phyloP scores from a whole-genome alignment of 176 grass and related monocot species.

The Rhynchospora breviuscula region DNA sequence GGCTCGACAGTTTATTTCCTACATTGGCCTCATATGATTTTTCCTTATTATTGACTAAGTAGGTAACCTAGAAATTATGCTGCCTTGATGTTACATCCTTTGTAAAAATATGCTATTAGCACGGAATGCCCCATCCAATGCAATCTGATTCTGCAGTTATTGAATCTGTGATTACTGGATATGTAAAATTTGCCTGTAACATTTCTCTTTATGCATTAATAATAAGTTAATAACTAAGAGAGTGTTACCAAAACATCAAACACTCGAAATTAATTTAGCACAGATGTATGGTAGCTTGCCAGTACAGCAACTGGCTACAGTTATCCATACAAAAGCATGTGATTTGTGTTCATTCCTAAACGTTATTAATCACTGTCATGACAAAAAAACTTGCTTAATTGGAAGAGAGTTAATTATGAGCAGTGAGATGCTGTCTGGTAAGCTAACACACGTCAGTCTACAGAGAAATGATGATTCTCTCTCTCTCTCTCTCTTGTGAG shows the following conservation, averaged over 20 bases:
- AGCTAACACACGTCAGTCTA: conserved; percentile 9
- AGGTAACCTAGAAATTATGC: conserved; percentile 4
- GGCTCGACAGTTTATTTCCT: background rate
- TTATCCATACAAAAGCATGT: background rate
- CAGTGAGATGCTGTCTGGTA: conserved; percentile 11
- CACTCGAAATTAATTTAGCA: background rate
- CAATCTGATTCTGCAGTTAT: background rate
- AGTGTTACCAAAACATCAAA: background rate
- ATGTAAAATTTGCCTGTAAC: background rate
- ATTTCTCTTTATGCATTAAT: background rate
- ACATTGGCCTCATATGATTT: background rate
- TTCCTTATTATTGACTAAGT: background rate
- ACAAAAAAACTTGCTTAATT: background rate
- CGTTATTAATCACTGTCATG: background rate
- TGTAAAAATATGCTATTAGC: background rate
- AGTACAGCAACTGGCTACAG: background rate
- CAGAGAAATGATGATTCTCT: conserved; percentile 18
- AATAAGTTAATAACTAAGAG: background rate
- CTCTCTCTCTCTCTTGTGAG: background rate
- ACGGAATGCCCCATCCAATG: background rate
- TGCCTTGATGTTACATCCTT: background rate
- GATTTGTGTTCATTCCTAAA: background rate
- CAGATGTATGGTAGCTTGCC: background rate
- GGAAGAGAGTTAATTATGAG: background rate
- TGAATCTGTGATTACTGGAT: background rate